These are phyloP conservation scores for Thuja plicata DNA, from an alignment of 83 land plant genomes.

Conservation along the genomic window DNA sequence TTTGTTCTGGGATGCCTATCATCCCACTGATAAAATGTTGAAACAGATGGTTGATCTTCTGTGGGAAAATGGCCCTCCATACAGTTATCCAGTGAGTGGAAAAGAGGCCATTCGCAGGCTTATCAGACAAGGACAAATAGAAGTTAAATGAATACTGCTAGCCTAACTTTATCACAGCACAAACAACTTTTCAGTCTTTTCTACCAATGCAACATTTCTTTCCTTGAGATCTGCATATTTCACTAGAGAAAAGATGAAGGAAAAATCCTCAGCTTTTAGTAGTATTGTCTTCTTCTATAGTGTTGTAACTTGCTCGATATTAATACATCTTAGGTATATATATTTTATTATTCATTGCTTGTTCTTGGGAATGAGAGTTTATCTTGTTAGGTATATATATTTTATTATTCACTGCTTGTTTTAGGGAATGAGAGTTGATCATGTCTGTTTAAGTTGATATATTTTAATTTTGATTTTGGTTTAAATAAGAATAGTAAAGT, in stretches of 20 bases:
- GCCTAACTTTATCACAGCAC: background rate
- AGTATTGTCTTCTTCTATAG: no score
- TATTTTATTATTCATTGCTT: no score
- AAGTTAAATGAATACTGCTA: background rate
- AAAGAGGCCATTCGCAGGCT: conserved; percentile 1
- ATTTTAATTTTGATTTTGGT: no score
- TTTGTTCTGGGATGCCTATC: conserved; percentile 22
- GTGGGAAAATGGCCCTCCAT: conserved; percentile 21
- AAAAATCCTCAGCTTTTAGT: no score
- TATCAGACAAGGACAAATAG: background rate
- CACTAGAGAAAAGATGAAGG: background rate
- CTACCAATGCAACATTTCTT: background rate
- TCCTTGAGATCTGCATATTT: background rate
- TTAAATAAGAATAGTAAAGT: no score
- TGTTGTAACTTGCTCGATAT: no score
- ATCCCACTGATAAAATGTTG: background rate
- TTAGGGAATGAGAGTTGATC: no score
- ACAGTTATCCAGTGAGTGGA: conserved; percentile 19
- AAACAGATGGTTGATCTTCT: conserved; percentile 15
- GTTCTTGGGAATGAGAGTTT: no score
- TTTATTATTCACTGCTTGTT: no score
- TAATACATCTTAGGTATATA: no score
- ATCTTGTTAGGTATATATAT: no score
- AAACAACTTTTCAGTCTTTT: background rate
- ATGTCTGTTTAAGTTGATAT: no score